Evolutionary conservation across 176 grass and related monocot genomes (phyloP).

Genomic region (Raddia distichophylla): DNA sequence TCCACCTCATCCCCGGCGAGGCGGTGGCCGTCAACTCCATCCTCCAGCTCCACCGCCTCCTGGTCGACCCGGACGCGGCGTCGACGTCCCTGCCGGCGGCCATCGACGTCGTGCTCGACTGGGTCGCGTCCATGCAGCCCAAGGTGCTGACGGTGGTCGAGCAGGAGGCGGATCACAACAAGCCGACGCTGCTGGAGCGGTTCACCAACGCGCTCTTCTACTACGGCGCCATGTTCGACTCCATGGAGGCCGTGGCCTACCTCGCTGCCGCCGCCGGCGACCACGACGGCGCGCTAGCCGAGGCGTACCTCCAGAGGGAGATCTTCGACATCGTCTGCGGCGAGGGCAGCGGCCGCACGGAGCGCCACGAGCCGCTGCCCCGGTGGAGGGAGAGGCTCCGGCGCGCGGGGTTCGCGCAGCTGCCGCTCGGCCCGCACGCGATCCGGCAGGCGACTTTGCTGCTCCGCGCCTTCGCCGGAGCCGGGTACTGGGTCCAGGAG

Average conservation of each 20-base stretch:
- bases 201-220: constrained; percentile 80
- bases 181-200: constrained; percentile 45
- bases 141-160: constrained; percentile 74
- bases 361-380: constrained; percentile 66
- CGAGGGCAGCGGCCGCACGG: constrained; percentile 58
- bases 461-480: constrained; percentile 34
- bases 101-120: constrained; percentile 61
- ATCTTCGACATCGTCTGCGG: constrained; percentile 75
- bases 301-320: constrained; percentile 64
- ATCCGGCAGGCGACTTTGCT: constrained; percentile 49
- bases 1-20: constrained; percentile 49
- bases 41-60: constrained; percentile 76
- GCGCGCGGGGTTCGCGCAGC: constrained; percentile 43
- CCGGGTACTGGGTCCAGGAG: constrained; percentile 62
- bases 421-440: constrained; percentile 50
- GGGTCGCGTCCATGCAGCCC: constrained; percentile 44
- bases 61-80: constrained; percentile 52
- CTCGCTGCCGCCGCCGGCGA: neutral
- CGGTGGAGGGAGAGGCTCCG: constrained; percentile 52
- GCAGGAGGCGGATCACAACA: constrained; percentile 84
- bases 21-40: constrained; percentile 73
- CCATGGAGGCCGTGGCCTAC: constrained; percentile 35
- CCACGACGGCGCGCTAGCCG: constrained; percentile 20
- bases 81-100: constrained; percentile 27
- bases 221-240: constrained; percentile 81